Percentiles rank a stretch among this genome's conserved stretches.
These are phyloP conservation scores for Pichia deserticola DNA, from an alignment of 805 yeast species.

Conservation along the genomic window DNA sequence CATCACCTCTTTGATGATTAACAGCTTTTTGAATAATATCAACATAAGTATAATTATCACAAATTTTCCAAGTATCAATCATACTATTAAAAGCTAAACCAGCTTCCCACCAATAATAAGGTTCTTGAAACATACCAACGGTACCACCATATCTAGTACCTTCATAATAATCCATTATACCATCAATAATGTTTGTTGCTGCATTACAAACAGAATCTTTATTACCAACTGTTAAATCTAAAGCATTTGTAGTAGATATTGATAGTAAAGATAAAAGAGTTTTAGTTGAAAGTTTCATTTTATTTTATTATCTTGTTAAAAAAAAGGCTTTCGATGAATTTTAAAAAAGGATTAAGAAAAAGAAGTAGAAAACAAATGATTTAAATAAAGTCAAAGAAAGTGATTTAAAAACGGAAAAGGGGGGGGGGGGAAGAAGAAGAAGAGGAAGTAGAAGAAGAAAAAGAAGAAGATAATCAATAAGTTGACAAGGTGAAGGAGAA, in stretches of 20 bases:
- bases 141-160: conserved; percentile 64
- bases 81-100: conserved; percentile 92
- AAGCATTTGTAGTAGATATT: background rate
- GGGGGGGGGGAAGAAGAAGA: no score
- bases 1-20: conserved; percentile 63
- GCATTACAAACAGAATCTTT: conserved; percentile 33
- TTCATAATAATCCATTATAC: conserved; percentile 72
- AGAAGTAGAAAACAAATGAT: no score
- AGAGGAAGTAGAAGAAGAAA: no score
- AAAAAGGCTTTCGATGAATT: no score
- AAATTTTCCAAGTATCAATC: conserved; percentile 67
- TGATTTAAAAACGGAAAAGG: no score
- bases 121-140: conserved; percentile 78
- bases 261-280: background rate
- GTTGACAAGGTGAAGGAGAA: no score
- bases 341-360: no score
- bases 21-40: conserved; percentile 53
- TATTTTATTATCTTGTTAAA: no score
- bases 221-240: conserved; percentile 11
- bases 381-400: no score
- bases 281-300: background rate
- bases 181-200: conserved; percentile 55
- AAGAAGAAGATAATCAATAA: no score
- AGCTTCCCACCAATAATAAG: conserved; percentile 99
- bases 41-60: conserved; percentile 63